These are phyloP conservation scores for Peniophora sp. DNA, from an alignment of 1,284 basidiomycete genomes.

Conservation along the genomic window DNA sequence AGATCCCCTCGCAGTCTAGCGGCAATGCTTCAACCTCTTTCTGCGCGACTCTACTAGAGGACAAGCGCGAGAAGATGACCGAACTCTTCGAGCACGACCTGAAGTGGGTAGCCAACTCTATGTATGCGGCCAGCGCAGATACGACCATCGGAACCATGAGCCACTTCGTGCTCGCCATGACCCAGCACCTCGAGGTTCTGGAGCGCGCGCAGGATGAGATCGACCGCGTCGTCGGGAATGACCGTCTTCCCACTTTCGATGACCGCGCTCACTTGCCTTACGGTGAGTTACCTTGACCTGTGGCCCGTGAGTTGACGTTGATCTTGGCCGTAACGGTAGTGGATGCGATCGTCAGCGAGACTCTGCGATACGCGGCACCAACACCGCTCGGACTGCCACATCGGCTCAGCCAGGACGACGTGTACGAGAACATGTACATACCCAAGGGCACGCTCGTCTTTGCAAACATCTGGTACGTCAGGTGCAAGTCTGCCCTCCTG, in stretches of 20 bases:
- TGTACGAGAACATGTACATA: constrained; percentile 25
- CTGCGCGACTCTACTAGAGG: background rate
- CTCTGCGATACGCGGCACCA: too few species aligned
- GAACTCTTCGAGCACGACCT: constrained; percentile 46
- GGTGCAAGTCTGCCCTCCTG: too few species aligned
- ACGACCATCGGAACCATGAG: constrained; percentile 38
- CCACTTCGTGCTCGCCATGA: constrained; percentile 37
- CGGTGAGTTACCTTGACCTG: too few species aligned
- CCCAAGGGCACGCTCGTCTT: constrained; percentile 23
- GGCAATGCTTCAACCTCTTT: background rate
- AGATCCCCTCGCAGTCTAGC: background rate
- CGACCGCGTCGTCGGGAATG: constrained; percentile 29
- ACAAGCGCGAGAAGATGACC: constrained; percentile 14
- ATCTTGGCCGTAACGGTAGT: too few species aligned
- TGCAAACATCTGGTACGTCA: constrained; percentile 24
- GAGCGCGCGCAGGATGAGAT: constrained; percentile 36
- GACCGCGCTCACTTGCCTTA: constrained; percentile 39
- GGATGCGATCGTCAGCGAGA: constrained; percentile 13
- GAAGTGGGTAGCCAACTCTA: constrained; percentile 68
- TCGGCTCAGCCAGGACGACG: constrained; percentile 26
- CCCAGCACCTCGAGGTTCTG: constrained; percentile 33
- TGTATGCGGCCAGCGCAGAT: constrained; percentile 55
- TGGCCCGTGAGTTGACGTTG: too few species aligned
- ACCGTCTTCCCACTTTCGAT: constrained; percentile 33
- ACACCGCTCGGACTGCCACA: constrained; percentile 19